These are phyloP conservation scores for Fusarium buharicum DNA, from an alignment of 2,329 filamentous ascomycete genomes.

Conservation along the genomic window DNA sequence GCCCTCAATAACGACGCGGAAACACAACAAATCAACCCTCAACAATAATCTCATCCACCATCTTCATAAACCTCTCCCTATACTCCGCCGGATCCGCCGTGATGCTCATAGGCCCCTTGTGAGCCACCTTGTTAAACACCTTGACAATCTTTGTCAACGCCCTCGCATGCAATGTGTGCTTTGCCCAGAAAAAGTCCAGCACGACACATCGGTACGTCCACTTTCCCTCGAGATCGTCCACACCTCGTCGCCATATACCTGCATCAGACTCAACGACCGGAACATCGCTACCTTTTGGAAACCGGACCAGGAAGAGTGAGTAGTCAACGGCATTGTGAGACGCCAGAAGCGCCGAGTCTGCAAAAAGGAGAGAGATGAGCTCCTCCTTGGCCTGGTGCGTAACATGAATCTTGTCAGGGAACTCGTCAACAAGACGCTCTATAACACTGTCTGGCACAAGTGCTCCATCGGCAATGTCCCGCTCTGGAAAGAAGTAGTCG, in stretches of 20 bases:
- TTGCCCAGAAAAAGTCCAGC: conserved; percentile 83
- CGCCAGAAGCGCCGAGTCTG: conserved; percentile 72
- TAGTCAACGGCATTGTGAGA: conserved; percentile 77
- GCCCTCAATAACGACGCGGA: too few species aligned
- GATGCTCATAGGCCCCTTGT: conserved; percentile 78
- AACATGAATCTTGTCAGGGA: conserved; percentile 72
- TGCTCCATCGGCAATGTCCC: conserved; percentile 73
- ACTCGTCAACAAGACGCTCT: conserved; percentile 72
- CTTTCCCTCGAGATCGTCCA: conserved; percentile 69
- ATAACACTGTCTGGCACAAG: conserved; percentile 73
- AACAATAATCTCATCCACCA: conserved; percentile 58
- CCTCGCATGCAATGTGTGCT: conserved; percentile 73
- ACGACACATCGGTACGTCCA: conserved; percentile 75
- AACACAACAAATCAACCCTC: conserved; percentile 42
- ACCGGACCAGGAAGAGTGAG: conserved; percentile 75
- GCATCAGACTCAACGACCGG: conserved; percentile 31
- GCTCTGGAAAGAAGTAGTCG: conserved; percentile 79
- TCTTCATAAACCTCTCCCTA: conserved; percentile 61
- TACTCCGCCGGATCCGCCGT: conserved; percentile 77
- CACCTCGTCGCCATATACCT: conserved; percentile 67
- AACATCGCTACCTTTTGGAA: conserved; percentile 28
- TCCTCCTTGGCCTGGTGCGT: conserved; percentile 63
- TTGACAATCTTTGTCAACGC: conserved; percentile 73
- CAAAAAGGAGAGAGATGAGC: conserved; percentile 65
- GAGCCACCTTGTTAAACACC: conserved; percentile 70